Base-by-base conservation (phyloP, 1,284 basidiomycete species). In the Hymenochaete sp. region DNA sequence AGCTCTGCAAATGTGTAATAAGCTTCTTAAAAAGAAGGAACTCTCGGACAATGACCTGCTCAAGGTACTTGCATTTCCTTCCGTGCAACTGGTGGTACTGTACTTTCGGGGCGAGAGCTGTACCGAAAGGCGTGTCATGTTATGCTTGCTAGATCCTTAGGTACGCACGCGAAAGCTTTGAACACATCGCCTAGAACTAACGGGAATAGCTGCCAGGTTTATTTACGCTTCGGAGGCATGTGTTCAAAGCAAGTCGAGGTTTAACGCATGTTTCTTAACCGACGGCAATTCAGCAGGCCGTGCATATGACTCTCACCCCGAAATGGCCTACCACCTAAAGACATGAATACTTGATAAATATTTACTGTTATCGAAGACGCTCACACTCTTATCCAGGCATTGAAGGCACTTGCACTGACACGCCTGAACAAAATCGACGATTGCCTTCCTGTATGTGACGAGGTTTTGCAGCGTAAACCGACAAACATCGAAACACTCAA, bases 341-440 rank as follows among this genome's bases (percentile, higher is more conserved):
- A n/a, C 19, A n/a, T 29, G 27, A 38, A 42, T 35, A 32, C 18
- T n/a, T 35, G 32, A 35, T 19, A 19, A 16, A 35, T 5, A 35
- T 16, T 6, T 4, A 16, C 13, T 35, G 21, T 35, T n/a, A n/a
- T 16, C 32, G 14, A 35, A 35, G 14, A 5, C 5, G 5, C 14
- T 16, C 13, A 19, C 32, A 19, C 32, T 16, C 21, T 35, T 35
- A 35, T 35, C 28, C 55, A 88, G 87, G 75, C 89, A 41, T 67
- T 93, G 50, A 93, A 93, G 67, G 79, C 84, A 21, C 73, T 93
- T 42, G 87, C 87, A 2, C 72, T 92, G 2, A 76, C 84, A 33
- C 80, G 88, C 44, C 76, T 75, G 8, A 81, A 87, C 62, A 89
- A 89, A 63, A 75, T 84, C 21, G 82, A 88, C 55, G 87, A 91